Conservation (phyloP, 306 rosid genomes). For the Cucumis melo region DNA sequence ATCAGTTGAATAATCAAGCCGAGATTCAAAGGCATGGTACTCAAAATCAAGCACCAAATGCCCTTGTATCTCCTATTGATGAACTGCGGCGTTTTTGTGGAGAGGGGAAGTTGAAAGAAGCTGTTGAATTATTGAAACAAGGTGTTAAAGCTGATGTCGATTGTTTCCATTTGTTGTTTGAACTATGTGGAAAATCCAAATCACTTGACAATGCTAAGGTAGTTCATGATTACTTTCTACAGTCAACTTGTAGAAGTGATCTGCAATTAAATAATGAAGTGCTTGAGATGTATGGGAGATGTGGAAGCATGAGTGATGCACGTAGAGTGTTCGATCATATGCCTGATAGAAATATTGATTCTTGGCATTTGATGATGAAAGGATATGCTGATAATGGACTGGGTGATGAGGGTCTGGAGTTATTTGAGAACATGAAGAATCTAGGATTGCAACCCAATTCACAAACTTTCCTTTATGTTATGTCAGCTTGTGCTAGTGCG, state of each 20-base stretch:
- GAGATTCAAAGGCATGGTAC: slow-evolving; percentile 9
- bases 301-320: slow-evolving; percentile 69
- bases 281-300: slow-evolving; percentile 61
- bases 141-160: slow-evolving; percentile 62
- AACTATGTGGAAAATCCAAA: slow-evolving; percentile 37
- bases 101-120: slow-evolving; percentile 59
- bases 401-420: slow-evolving; percentile 78
- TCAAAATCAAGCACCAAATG: slow-evolving; percentile 13
- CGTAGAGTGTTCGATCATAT: slow-evolving; percentile 83
- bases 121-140: slow-evolving; percentile 55
- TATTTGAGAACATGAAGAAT: slow-evolving; percentile 73
- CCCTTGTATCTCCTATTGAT: slow-evolving; percentile 21
- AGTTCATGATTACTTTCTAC: slow-evolving; percentile 68
- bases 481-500: slow-evolving; percentile 74
- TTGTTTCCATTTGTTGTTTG: slow-evolving; percentile 49
- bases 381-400: slow-evolving; percentile 54
- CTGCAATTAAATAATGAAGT: slow-evolving; percentile 43
- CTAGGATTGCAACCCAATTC: slow-evolving; percentile 43
- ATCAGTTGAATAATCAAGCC: slow-evolving; percentile 19
- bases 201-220: slow-evolving; percentile 60
- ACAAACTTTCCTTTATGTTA: slow-evolving; percentile 52
- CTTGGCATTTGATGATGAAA: slow-evolving; percentile 72
- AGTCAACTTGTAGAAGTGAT: slow-evolving; percentile 58
- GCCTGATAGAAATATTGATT: slow-evolving; percentile 47
- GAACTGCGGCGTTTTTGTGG: slow-evolving; percentile 45